These are phyloP conservation scores for Kitagawia praeruptora DNA, from an alignment of 129 eudicot genomes.

Conservation along the genomic window DNA sequence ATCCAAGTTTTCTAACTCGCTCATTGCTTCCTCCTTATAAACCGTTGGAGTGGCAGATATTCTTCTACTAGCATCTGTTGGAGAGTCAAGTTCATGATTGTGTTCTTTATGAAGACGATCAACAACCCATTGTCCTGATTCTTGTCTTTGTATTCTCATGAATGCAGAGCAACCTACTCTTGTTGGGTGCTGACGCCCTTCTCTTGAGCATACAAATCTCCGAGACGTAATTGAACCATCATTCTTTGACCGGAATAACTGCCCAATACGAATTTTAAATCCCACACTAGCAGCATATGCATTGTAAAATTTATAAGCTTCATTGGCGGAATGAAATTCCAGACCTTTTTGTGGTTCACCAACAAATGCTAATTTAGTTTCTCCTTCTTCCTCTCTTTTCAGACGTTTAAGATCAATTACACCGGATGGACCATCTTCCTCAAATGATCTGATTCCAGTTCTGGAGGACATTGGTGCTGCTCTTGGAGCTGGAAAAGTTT, in stretches of 20 bases:
- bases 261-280: conserved; percentile 68
- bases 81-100: conserved; percentile 55
- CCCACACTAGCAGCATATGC: conserved; percentile 56
- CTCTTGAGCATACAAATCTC: conserved; percentile 84
- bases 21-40: conserved; percentile 44
- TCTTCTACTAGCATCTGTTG: conserved; percentile 26
- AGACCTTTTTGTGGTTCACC: conserved; percentile 72
- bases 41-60: conserved; percentile 35
- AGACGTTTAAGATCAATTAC: conserved; percentile 59
- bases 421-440: conserved; percentile 62
- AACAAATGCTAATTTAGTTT: conserved; percentile 24
- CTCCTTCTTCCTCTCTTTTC: conserved; percentile 51
- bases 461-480: conserved; percentile 43
- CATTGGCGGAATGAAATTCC: conserved; percentile 55
- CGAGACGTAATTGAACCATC: conserved; percentile 82
- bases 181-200: conserved; percentile 87
- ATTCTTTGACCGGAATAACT: conserved; percentile 69
- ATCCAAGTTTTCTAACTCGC: conserved; percentile 62
- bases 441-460: conserved; percentile 66
- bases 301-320: conserved; percentile 66
- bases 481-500: conserved; percentile 42
- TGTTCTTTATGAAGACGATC: conserved; percentile 79
- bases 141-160: conserved; percentile 86
- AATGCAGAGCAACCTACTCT: conserved; percentile 84
- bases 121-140: conserved; percentile 71